phyloP scores from a whole-genome alignment of 1,139 yeast species.

The Pichia terricola region DNA sequence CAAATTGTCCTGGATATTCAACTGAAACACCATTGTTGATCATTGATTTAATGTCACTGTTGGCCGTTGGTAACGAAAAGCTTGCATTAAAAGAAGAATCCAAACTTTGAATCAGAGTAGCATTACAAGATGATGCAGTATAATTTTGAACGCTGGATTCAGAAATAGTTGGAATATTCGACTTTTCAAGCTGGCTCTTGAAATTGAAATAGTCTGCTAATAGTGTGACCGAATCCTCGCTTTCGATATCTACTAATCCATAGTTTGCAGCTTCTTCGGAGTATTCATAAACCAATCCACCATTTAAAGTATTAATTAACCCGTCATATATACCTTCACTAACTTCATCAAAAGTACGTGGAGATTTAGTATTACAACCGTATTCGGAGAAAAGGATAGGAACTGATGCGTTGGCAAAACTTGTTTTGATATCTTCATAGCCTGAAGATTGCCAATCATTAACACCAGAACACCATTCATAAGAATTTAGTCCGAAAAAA shows the following conservation, averaged over 20 bases:
- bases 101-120: conserved; percentile 32
- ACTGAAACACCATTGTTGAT: conserved; percentile 45
- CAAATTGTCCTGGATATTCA: conserved; percentile 39
- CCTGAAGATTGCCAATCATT: conserved; percentile 62
- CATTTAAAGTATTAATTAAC: conserved; percentile 50
- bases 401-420: conserved; percentile 55
- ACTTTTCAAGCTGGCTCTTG: conserved; percentile 33
- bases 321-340: conserved; percentile 48
- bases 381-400: conserved; percentile 86
- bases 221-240: conserved; percentile 24
- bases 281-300: conserved; percentile 75
- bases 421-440: conserved; percentile 49
- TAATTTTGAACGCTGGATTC: conserved; percentile 31
- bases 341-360: conserved; percentile 66
- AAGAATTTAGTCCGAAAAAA: conserved; percentile 85
- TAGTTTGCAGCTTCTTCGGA: conserved; percentile 54
- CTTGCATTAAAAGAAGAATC: conserved; percentile 33
- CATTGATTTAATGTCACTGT: conserved; percentile 31
- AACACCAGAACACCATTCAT: conserved; percentile 83
- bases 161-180: conserved; percentile 29
- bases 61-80: conserved; percentile 36
- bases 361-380: conserved; percentile 56
- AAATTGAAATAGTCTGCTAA: conserved; percentile 50
- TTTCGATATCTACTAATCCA: conserved; percentile 50
- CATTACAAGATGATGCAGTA: conserved; percentile 44